Evolutionary conservation across 2,329 filamentous ascomycete species (phyloP).

Genomic region (Pyricularia sp.): DNA sequence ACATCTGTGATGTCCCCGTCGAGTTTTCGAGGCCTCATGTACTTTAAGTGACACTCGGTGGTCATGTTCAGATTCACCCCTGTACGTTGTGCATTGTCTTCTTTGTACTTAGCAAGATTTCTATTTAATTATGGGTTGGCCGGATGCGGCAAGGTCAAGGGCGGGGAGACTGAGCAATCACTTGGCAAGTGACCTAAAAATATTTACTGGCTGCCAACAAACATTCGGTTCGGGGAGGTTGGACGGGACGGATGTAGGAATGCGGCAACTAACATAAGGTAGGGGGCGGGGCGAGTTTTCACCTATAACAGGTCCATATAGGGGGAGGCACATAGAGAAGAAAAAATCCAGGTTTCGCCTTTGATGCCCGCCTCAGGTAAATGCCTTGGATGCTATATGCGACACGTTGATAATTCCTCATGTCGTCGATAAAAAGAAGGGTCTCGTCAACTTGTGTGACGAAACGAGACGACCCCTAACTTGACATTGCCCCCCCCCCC

Average conservation of each 20-base stretch:
- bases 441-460: too few species aligned
- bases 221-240: not conserved
- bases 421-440: not conserved
- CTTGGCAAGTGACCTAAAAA: not conserved
- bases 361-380: not conserved
- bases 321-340: not conserved
- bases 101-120: not conserved
- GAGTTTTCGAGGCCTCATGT: not conserved
- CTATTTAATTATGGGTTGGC: not conserved
- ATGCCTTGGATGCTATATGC: not conserved
- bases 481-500: too few species aligned
- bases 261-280: not conserved
- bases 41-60: not conserved
- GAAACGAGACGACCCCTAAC: too few species aligned
- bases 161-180: not conserved
- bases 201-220: not conserved
- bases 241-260: not conserved
- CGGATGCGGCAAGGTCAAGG: not conserved
- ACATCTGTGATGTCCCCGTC: not conserved
- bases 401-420: not conserved
- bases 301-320: not conserved
- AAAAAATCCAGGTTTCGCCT: not conserved
- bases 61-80: not conserved
- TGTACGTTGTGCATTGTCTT: not conserved
- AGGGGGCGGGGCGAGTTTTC: not conserved